Evolutionary conservation across 2,329 filamentous ascomycete genomes (phyloP).

Genomic region (Sporothrix schenckii): DNA sequence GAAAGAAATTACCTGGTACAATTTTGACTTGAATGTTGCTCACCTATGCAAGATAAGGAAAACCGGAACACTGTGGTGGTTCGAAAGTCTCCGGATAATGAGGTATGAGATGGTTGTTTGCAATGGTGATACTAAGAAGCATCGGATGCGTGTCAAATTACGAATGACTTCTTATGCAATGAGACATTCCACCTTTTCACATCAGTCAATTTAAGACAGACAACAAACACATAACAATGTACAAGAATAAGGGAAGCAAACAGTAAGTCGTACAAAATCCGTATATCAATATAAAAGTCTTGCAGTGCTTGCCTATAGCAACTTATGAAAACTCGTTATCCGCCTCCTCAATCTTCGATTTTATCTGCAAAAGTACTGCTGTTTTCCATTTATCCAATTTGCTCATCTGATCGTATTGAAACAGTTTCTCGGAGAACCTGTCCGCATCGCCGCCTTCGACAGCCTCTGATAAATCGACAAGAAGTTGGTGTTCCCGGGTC

Average conservation of each 20-base stretch:
- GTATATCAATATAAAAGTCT: too few relatives aligned
- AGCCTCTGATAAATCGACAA: conserved; percentile 74
- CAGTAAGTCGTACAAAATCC: not conserved
- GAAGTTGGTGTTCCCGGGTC: conserved; percentile 78
- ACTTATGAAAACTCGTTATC: conserved; percentile 46
- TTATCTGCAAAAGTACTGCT: conserved; percentile 76
- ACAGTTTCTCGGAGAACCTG: conserved; percentile 80
- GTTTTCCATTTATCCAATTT: conserved; percentile 99
- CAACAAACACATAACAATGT: not conserved
- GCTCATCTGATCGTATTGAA: conserved; percentile 87
- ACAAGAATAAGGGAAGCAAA: not conserved
- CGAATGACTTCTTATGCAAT: too few relatives aligned
- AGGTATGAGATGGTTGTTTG: too few relatives aligned
- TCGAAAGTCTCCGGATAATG: too few relatives aligned
- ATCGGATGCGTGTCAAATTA: too few relatives aligned
- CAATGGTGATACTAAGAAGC: too few relatives aligned
- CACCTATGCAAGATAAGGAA: too few relatives aligned
- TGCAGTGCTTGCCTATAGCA: not conserved
- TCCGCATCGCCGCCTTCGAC: conserved; percentile 80
- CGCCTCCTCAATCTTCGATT: conserved; percentile 73
- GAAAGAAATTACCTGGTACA: too few relatives aligned
- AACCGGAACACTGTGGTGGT: too few relatives aligned
- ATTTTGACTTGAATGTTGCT: too few relatives aligned
- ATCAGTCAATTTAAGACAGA: too few relatives aligned
- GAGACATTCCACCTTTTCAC: too few relatives aligned